phyloP scores from a whole-genome alignment of 768 basidiomycete genomes.

The Wakefieldia striispora region DNA sequence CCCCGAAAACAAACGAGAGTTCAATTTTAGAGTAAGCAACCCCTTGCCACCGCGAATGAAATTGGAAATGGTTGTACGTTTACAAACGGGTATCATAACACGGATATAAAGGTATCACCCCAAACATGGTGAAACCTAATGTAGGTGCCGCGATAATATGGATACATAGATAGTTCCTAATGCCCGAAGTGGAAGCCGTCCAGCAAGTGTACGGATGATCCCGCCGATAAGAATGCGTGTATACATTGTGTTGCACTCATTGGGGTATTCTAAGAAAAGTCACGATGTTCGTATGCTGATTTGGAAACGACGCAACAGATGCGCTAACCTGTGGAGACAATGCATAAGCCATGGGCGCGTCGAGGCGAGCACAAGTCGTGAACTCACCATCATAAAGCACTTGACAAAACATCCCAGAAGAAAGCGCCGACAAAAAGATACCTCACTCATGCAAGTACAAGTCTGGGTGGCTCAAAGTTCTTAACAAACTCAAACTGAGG shows the following conservation, averaged over 20 bases:
- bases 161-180: conserved; percentile 18
- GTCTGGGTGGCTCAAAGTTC: conserved; percentile 43
- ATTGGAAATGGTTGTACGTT: conserved; percentile 3
- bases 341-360: not conserved
- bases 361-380: not conserved
- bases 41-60: conserved; percentile 17
- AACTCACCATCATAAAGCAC: conserved; percentile 6
- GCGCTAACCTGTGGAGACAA: not conserved
- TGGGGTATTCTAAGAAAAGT: conserved; percentile 6
- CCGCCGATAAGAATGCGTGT: conserved; percentile 22
- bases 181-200: not conserved
- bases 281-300: not conserved
- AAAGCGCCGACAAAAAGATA: not conserved
- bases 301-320: not conserved
- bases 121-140: not conserved
- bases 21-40: conserved; percentile 8
- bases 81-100: conserved; percentile 17
- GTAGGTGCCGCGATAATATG: conserved; percentile 17
- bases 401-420: not conserved
- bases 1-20: too few relatives aligned
- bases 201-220: conserved; percentile 9
- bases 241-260: conserved; percentile 27
- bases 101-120: conserved; percentile 11
- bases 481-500: conserved; percentile 74
- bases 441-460: conserved; percentile 14